Percentiles rank a stretch among this genome's conserved stretches.
Evolutionary conservation across 305 asterid species (phyloP).

Genomic region (Rubia balearica): DNA sequence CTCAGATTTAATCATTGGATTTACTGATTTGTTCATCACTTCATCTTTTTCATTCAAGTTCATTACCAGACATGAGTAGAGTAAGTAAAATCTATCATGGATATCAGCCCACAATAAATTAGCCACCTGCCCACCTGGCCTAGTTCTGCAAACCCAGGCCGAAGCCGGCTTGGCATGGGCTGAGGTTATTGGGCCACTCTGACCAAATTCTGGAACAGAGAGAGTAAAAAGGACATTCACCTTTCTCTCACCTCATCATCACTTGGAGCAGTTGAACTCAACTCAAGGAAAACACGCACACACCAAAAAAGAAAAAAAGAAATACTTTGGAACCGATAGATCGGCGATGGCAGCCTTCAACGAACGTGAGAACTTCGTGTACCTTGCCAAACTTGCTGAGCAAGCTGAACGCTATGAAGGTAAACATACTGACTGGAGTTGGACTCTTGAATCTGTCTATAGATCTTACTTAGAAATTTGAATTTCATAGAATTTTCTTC

Average conservation of each 20-base stretch:
- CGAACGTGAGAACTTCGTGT: conserved; percentile 50
- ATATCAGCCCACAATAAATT: too few relatives aligned
- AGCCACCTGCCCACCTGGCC: too few relatives aligned
- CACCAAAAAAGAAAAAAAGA: conserved; percentile 12
- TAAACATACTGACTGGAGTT: conserved; percentile 20
- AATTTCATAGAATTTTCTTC: background rate
- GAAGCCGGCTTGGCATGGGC: background rate
- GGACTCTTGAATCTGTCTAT: conserved; percentile 4
- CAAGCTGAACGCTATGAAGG: conserved; percentile 70
- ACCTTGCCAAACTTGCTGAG: conserved; percentile 57
- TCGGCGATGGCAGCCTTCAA: conserved; percentile 55
- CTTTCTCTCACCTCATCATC: conserved; percentile 8
- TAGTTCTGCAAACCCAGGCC: too few relatives aligned
- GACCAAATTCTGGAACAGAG: background rate
- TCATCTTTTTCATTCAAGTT: too few relatives aligned
- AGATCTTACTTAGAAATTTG: conserved; percentile 23
- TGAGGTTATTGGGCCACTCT: background rate
- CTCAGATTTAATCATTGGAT: too few relatives aligned
- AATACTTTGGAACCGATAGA: conserved; percentile 13
- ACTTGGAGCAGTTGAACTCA: background rate
- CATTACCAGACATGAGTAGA: too few relatives aligned
- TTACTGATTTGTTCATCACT: too few relatives aligned
- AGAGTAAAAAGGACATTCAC: background rate
- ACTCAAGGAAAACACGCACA: background rate
- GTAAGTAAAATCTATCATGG: too few relatives aligned